These are phyloP conservation scores for Bonia amplexicaulis DNA, from an alignment of 176 grass and related monocot genomes.

Conservation along the genomic window DNA sequence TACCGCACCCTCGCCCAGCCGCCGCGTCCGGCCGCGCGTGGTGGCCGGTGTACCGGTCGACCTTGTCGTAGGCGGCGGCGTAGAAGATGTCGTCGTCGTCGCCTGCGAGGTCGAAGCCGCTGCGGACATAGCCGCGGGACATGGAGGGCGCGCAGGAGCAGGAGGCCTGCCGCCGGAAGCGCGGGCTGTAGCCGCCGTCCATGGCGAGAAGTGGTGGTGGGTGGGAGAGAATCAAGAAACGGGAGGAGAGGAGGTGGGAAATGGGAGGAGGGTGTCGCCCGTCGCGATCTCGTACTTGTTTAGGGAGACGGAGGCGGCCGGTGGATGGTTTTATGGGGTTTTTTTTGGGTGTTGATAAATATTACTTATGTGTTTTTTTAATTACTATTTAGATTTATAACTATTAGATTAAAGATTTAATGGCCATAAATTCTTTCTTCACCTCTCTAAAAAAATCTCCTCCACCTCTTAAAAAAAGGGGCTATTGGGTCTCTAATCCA, in stretches of 20 bases:
- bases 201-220: constrained; percentile 14
- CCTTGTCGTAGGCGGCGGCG: constrained; percentile 15
- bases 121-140: constrained; percentile 44
- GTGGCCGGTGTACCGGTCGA: background rate
- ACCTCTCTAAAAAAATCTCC: too few relatives aligned
- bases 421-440: too few relatives aligned
- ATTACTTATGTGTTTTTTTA: too few relatives aligned
- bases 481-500: too few relatives aligned
- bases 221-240: background rate
- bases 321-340: background rate
- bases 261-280: background rate
- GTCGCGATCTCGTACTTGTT: constrained; percentile 31
- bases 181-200: constrained; percentile 49
- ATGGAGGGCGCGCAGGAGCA: constrained; percentile 54
- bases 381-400: too few relatives aligned
- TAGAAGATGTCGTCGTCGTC: constrained; percentile 5
- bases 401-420: too few relatives aligned
- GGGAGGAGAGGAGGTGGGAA: background rate
- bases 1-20: background rate
- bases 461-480: too few relatives aligned
- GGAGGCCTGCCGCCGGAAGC: constrained; percentile 58
- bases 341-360: too few relatives aligned
- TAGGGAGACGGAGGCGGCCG: background rate
- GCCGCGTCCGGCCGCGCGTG: background rate
- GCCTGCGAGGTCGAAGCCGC: constrained; percentile 32